Base-by-base conservation (phyloP, 2,329 filamentous ascomycete species). In the Paracorniculantispora psalliotae region DNA sequence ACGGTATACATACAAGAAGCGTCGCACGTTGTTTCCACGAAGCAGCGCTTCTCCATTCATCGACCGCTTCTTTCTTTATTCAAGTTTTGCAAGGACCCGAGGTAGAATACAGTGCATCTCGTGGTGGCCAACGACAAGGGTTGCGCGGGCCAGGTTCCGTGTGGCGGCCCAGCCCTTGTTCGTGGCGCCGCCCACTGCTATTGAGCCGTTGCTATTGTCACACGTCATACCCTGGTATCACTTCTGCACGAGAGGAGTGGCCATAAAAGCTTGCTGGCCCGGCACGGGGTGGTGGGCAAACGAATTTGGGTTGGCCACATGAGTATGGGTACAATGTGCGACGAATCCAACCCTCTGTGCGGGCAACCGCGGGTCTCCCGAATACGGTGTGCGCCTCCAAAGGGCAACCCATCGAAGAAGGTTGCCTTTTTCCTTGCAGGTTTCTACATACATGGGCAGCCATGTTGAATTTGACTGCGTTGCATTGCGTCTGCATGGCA, bases 151-250 rank as follows among this genome's bases (percentile, higher is more conserved):
- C 21, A 12, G n/a, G 25, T 47, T 30, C 43, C 52, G 43, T 26
- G 41, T 55, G 52, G 21, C 28, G 43, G 43, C 25, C n/a, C n/a
- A n/a, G 51, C 37, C 37, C 51, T 54, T 44, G 37, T 37, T n/a
- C 30, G 50, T 52, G 49, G 49, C 49, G 49, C 41, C 17, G 35
- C 49, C 8, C 50, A n/a, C 28, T 37, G 52, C 52, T 47, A 47
- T 55, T 43, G 41, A 55, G 52, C 47, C 52, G 41, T 46, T 44
- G 41, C 10, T 30, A 9, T 26, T 37, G 19, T 30, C 28, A 41
- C 52, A 55, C 43, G 30, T 37, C 52, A 47, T 47, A 6, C 28
- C 15, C 9, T 12, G 9, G 13, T 15, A 3, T 12, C 9, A 12
- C 26, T 37, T 30, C 5, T 39, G 15, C 19, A 33, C 2, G 17